Evolutionary conservation across 805 yeast genomes (phyloP).

Genomic region (Suhomyces sp.): DNA sequence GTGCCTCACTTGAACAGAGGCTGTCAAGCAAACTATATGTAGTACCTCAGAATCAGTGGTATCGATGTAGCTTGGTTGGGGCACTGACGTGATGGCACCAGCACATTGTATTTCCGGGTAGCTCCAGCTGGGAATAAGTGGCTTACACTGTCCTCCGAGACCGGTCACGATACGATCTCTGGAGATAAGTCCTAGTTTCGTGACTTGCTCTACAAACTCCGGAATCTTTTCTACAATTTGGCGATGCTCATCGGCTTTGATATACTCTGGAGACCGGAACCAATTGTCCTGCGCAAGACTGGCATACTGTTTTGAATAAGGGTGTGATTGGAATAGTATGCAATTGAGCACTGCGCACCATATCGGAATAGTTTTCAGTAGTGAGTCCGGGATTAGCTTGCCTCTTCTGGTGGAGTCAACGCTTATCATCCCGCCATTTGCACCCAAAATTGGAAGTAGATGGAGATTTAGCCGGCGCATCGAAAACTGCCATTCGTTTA

Average conservation of each 20-base stretch:
- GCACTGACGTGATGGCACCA: slow-evolving; percentile 26
- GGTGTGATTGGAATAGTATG: slow-evolving; percentile 41
- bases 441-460: slow-evolving; percentile 47
- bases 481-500: slow-evolving; percentile 75
- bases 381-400: slow-evolving; percentile 79
- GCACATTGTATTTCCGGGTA: slow-evolving; percentile 48
- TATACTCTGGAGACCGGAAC: slow-evolving; percentile 50
- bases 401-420: slow-evolving; percentile 88
- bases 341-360: slow-evolving; percentile 83
- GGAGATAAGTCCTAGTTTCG: slow-evolving; percentile 38
- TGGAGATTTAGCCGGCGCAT: slow-evolving; percentile 73
- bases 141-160: slow-evolving; percentile 33
- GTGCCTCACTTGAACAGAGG: slow-evolving; percentile 43
- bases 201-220: slow-evolving; percentile 12
- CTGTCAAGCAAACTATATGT: slow-evolving; percentile 48
- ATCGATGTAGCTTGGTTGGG: slow-evolving; percentile 5
- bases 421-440: slow-evolving; percentile 49
- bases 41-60: background rate
- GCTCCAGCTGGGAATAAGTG: slow-evolving; percentile 67
- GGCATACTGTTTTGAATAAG: slow-evolving; percentile 4
- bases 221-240: slow-evolving; percentile 40
- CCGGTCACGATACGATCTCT: slow-evolving; percentile 24
- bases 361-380: slow-evolving; percentile 83
- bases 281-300: slow-evolving; percentile 21
- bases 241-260: slow-evolving; percentile 55